Conservation (phyloP, 2,329 filamentous ascomycete genomes). For the Lachnum nothofagi region DNA sequence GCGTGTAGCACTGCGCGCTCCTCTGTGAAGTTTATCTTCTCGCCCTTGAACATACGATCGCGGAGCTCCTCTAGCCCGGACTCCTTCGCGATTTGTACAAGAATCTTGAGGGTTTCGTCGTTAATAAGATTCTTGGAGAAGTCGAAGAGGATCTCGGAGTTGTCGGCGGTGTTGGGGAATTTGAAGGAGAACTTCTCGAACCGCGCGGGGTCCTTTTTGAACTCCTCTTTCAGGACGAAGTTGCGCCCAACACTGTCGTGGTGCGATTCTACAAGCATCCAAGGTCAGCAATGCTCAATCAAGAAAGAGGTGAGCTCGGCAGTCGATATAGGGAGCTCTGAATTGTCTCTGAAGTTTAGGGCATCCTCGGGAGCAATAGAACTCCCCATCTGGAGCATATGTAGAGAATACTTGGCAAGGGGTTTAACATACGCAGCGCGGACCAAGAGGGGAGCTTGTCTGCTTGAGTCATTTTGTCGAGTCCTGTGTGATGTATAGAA, state of each 20-base stretch:
- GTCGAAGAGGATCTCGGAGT: conserved; percentile 88
- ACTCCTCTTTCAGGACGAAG: conserved; percentile 90
- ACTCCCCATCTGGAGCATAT: too few species aligned
- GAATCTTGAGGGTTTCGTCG: conserved; percentile 80
- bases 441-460: conserved; percentile 83
- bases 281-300: too few species aligned
- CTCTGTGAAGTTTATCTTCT: conserved; percentile 99
- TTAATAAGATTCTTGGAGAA: conserved; percentile 99
- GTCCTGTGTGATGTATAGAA: background rate
- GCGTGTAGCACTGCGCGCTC: conserved; percentile 92
- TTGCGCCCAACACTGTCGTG: conserved; percentile 80
- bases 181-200: conserved; percentile 86
- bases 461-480: conserved; percentile 66
- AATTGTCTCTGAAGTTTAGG: too few species aligned
- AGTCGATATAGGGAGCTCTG: too few species aligned
- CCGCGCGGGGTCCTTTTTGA: conserved; percentile 78
- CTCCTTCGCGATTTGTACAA: conserved; percentile 87
- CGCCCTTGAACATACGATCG: conserved; percentile 94
- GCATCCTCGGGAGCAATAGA: too few species aligned
- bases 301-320: too few species aligned
- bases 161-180: conserved; percentile 73
- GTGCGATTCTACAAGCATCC: too few species aligned
- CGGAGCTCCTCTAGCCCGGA: conserved; percentile 87
- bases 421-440: too few species aligned
- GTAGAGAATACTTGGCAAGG: too few species aligned